Percentiles rank a stretch among this genome's conserved stretches.
Conservation (phyloP, 2,329 filamentous ascomycete genomes). For the Dactylellina haptotyla region DNA sequence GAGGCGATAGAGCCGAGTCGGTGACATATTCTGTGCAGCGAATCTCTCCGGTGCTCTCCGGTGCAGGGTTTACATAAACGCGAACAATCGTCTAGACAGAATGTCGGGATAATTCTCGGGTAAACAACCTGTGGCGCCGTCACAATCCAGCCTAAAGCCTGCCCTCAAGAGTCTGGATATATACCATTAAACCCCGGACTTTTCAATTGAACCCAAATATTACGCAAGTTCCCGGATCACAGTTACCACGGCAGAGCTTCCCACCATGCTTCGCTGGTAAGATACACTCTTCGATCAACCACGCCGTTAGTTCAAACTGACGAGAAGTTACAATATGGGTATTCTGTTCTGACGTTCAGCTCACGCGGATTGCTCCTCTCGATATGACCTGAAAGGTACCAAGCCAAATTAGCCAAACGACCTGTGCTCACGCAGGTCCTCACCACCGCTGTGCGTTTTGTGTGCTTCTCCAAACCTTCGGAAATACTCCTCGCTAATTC, state of each 20-base stretch:
- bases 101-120: background rate
- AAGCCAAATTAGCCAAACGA: conserved; percentile 79
- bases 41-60: too few relatives aligned
- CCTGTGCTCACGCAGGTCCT: conserved; percentile 90
- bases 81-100: background rate
- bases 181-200: background rate
- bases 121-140: background rate
- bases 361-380: background rate
- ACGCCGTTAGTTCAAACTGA: conserved; percentile 18
- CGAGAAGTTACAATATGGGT: conserved; percentile 6
- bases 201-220: too few relatives aligned
- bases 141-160: background rate
- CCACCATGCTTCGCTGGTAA: conserved; percentile 47
- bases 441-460: conserved; percentile 74
- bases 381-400: conserved; percentile 72
- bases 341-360: conserved; percentile 1
- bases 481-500: background rate
- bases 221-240: too few relatives aligned
- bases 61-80: background rate
- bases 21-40: too few relatives aligned
- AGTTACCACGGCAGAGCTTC: too few relatives aligned
- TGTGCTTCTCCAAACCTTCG: background rate
- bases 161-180: background rate
- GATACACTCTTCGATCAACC: background rate
- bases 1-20: background rate